phyloP scores from a whole-genome alignment of 176 grass and related monocot species.

The Tillandsia leiboldiana region DNA sequence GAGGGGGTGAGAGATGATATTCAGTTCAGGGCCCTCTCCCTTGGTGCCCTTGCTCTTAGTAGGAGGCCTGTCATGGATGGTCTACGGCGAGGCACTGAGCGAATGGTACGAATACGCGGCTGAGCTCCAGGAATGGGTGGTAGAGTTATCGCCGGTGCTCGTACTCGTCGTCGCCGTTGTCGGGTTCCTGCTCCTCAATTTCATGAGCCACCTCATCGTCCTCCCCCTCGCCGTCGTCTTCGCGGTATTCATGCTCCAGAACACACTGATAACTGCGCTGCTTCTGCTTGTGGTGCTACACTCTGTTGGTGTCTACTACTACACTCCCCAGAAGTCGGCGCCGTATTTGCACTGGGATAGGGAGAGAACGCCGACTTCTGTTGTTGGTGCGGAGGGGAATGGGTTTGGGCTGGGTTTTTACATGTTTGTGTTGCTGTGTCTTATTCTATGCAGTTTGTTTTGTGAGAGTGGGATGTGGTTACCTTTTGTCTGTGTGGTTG shows the following conservation, averaged over 20 bases:
- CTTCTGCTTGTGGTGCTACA: conserved; percentile 34
- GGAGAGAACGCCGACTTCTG: neutral
- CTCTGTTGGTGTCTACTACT: conserved; percentile 44
- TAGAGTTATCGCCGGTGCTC: conserved; percentile 18
- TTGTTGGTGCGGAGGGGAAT: neutral
- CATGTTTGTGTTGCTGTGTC: conserved; percentile 50
- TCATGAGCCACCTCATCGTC: conserved; percentile 43
- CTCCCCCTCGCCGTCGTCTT: conserved; percentile 37
- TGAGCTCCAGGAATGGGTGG: conserved; percentile 28
- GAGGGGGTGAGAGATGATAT: neutral
- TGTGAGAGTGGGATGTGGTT: conserved; percentile 58
- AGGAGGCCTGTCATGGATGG: conserved; percentile 39
- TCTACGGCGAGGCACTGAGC: conserved; percentile 42
- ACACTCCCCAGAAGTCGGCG: conserved; percentile 12
- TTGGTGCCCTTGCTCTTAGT: conserved; percentile 62
- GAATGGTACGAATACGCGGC: conserved; percentile 33
- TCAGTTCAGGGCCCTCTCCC: conserved; percentile 50
- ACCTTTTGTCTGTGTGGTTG: conserved; percentile 27
- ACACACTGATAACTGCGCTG: conserved; percentile 27
- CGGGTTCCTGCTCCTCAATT: conserved; percentile 19
- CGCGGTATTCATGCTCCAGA: conserved; percentile 43
- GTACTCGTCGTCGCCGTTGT: conserved; percentile 19
- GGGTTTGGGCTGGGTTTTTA: conserved; percentile 42
- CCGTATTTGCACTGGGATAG: conserved; percentile 2
- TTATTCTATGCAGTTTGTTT: conserved; percentile 41